phyloP scores from a whole-genome alignment of 2,329 filamentous ascomycete genomes.

The Aureobasidium sp. region DNA sequence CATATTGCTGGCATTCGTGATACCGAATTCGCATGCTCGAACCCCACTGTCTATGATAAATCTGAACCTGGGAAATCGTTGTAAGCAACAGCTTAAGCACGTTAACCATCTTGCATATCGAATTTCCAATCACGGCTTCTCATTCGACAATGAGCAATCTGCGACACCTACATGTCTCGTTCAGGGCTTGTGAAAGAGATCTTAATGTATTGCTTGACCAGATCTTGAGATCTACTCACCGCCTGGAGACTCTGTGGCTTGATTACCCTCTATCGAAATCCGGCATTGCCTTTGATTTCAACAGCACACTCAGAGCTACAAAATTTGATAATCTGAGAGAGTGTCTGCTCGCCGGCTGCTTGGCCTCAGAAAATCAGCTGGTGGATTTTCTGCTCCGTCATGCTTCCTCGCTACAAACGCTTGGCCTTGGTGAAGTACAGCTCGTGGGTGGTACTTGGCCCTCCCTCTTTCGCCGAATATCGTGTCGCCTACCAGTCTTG shows the following conservation, averaged over 20 bases:
- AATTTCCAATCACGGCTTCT: not conserved
- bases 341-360: not conserved
- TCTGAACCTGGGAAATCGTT: not conserved
- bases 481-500: not conserved
- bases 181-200: not conserved
- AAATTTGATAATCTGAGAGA: not conserved
- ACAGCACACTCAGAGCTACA: not conserved
- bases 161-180: not conserved
- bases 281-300: not conserved
- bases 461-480: not conserved
- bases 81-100: not conserved
- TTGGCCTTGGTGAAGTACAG: not conserved
- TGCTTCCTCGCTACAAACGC: not conserved
- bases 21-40: not conserved
- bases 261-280: not conserved
- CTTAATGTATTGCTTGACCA: not conserved
- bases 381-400: not conserved
- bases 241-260: not conserved
- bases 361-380: not conserved
- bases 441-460: not conserved
- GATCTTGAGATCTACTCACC: not conserved
- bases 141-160: not conserved
- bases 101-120: not conserved
- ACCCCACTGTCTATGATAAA: not conserved
- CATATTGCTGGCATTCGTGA: not conserved